phyloP scores from a whole-genome alignment of 73 alveolate species.

The Symbiodinium natans region DNA sequence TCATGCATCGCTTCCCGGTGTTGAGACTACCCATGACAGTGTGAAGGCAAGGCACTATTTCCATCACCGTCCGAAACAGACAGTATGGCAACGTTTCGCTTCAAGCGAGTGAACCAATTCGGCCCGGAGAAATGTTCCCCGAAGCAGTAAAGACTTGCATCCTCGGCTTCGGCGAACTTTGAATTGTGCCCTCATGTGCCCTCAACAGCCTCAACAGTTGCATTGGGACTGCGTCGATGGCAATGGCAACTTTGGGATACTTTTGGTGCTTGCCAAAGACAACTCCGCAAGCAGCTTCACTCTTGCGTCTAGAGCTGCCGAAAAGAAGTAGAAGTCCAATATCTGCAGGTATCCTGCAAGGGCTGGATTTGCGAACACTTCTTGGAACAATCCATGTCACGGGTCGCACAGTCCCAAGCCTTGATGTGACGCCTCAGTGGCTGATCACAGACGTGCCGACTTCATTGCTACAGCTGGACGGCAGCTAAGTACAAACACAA shows the following conservation, averaged over 20 bases:
- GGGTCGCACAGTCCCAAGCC: not conserved
- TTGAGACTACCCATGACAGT: no score
- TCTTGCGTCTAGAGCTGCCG: slow-evolving; percentile 29
- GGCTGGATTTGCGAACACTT: not conserved
- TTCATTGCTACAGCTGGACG: no score
- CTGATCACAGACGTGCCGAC: no score
- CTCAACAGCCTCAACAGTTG: no score
- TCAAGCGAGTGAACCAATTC: slow-evolving; percentile 92
- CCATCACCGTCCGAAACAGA: slow-evolving; percentile 82
- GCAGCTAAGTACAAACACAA: no score
- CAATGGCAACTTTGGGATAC: no score
- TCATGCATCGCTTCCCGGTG: no score
- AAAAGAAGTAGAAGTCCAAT: slow-evolving; percentile 87
- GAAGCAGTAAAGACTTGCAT: slow-evolving; percentile 88
- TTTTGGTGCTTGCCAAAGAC: no score
- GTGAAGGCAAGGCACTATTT: slow-evolving; percentile 34
- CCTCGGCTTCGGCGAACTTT: slow-evolving; percentile 53
- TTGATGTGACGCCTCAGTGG: slow-evolving; percentile 1
- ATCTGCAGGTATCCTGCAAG: slow-evolving; percentile 65
- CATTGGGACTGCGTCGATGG: no score
- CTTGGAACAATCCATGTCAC: not conserved
- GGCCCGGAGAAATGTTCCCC: slow-evolving; percentile 92
- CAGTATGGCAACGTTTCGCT: slow-evolving; percentile 87
- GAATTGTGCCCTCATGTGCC: no score
- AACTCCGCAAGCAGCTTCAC: no score